A percentile compares a stretch with the other conserved stretches of the same genome.
Evolutionary conservation across 345 rosid genomes (phyloP).

Genomic region (Hibiscus mutabilis): DNA sequence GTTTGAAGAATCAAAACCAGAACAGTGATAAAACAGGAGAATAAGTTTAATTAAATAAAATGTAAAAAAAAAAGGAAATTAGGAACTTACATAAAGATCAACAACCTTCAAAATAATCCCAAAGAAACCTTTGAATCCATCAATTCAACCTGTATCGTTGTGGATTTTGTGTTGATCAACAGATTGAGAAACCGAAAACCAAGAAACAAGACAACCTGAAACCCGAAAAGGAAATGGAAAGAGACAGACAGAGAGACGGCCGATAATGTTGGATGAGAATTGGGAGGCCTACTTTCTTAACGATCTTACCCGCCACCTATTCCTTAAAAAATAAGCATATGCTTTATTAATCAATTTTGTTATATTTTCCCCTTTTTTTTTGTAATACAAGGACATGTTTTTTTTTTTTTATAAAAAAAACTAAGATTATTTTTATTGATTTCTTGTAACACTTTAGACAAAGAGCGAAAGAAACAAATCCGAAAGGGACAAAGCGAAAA

Average conservation of each 20-base stretch:
- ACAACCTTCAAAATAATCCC: not conserved
- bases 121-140: not conserved
- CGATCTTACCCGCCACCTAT: not conserved
- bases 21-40: not conserved
- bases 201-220: not conserved
- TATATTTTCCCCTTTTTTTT: too few relatives aligned
- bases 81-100: not conserved
- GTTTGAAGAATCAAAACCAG: not conserved
- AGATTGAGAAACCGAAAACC: not conserved
- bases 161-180: not conserved
- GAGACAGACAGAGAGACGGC: not conserved
- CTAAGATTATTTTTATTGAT: too few relatives aligned
- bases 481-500: too few relatives aligned
- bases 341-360: too few relatives aligned
- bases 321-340: not conserved
- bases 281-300: not conserved
- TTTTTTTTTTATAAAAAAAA: too few relatives aligned
- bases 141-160: not conserved
- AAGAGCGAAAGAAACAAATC: too few relatives aligned
- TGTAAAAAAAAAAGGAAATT: too few relatives aligned
- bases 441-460: too few relatives aligned
- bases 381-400: too few relatives aligned
- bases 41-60: not conserved
- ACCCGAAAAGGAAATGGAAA: not conserved
- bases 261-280: constrained; percentile 6